These are phyloP conservation scores for Athelia psychrophila DNA, from an alignment of 1,284 basidiomycete genomes.

Conservation along the genomic window DNA sequence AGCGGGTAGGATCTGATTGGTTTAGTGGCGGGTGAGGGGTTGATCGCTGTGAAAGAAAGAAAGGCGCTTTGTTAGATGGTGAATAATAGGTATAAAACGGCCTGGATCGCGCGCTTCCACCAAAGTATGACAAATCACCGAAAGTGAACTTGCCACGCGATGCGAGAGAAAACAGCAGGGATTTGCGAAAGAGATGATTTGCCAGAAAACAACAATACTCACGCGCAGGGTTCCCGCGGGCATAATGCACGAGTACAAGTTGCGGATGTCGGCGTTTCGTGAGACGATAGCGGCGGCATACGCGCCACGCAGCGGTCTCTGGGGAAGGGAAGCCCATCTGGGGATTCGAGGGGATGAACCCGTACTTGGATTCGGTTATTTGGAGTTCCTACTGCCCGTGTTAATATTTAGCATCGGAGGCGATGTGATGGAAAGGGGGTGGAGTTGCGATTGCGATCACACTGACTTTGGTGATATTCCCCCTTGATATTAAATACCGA, in stretches of 20 bases:
- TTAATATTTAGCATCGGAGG: too few relatives aligned
- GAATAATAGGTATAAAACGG: too few relatives aligned
- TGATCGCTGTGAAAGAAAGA: constrained; percentile 41
- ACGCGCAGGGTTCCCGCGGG: constrained; percentile 59
- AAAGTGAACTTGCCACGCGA: too few relatives aligned
- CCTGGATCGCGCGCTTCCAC: too few relatives aligned
- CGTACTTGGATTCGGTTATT: constrained; percentile 65
- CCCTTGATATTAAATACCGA: constrained; percentile 48
- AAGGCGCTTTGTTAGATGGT: too few relatives aligned
- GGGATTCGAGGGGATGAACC: constrained; percentile 64
- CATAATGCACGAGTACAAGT: constrained; percentile 70
- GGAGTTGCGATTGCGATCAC: neutral
- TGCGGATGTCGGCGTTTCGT: constrained; percentile 66
- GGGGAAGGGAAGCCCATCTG: neutral
- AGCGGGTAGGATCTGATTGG: constrained; percentile 70
- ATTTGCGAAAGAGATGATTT: constrained; percentile 8
- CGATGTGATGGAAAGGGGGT: too few relatives aligned
- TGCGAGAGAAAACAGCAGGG: too few relatives aligned
- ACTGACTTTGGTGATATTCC: constrained; percentile 45
- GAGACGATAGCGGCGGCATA: constrained; percentile 67
- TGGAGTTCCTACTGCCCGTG: constrained; percentile 83
- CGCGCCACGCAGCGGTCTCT: constrained; percentile 59
- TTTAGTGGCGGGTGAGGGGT: constrained; percentile 50
- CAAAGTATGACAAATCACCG: too few relatives aligned
- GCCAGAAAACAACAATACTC: constrained; percentile 29